Base-by-base conservation (phyloP, 441 rosid species). In the Sinapis alba region DNA sequence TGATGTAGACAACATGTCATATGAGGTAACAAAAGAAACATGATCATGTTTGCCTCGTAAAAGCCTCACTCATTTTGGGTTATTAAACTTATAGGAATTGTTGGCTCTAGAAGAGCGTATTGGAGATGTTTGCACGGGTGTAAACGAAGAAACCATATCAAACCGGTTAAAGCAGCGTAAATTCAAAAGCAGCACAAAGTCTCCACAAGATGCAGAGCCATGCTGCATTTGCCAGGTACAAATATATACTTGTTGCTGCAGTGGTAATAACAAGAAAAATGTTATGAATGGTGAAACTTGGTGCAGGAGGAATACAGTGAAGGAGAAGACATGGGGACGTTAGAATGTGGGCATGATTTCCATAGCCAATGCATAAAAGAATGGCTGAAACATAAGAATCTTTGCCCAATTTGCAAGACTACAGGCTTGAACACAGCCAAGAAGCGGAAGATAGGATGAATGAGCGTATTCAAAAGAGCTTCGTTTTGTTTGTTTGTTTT, bases 1-100 rank as follows among this genome's bases (percentile, higher is more conserved):
- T 18, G 99, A 93, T 65, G 97, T 95, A 58, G 99, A 93, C 85
- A 93, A 91, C 84, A 95, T 95, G 99, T 86, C 99, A n/a, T 94
- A 94, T 41, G 98, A 91, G 94, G 98, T 93, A 84, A 68, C 5
- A 30, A 88, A 43, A 12, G 0, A 47, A 18, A 19, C 58, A 36
- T 11, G 24, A 41, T 56, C 12, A 12, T 41, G 53, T n/a, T 7
- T 28, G 26, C 34, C 13, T 4, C 8, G 4, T 43, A 1, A 32
- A 28, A 62, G 6, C 12, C 65, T 69, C 36, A 53, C 57, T 51
- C 13, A 0, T 7, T 59, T 16, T n/a, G n/a, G 28, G 32, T 36
- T 47, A 1, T 9, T 51, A 57, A 41, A 21, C 54, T 64, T 32
- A n/a, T 58, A 95, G 98, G 99, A 93, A 65, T 69, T 96, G 60